Evolutionary conservation across 1,284 basidiomycete species (phyloP).

Genomic region (Takashimella koratensis): DNA sequence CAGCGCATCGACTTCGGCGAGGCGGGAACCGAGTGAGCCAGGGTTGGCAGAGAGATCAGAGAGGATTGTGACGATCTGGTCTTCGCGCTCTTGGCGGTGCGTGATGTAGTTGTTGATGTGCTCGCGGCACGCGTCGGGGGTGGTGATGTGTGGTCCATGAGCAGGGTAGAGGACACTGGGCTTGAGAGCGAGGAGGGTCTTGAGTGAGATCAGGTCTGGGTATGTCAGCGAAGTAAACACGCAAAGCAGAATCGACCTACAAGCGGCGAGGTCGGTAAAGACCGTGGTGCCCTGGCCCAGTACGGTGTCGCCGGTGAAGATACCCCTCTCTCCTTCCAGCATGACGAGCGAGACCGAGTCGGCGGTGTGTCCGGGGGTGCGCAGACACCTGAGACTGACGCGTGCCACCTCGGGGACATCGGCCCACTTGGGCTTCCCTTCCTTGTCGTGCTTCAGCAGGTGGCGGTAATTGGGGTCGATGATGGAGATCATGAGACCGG

Average conservation of each 20-base stretch:
- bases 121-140: conserved; percentile 45
- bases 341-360: conserved; percentile 77
- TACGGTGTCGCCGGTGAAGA: conserved; percentile 88
- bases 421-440: conserved; percentile 36
- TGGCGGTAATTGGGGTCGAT: conserved; percentile 35
- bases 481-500: conserved; percentile 40
- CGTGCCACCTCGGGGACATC: conserved; percentile 37
- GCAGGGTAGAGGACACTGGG: conserved; percentile 68
- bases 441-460: conserved; percentile 33
- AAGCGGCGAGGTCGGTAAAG: conserved; percentile 77
- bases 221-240: conserved; percentile 9
- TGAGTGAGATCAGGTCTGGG: conserved; percentile 39
- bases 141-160: conserved; percentile 67
- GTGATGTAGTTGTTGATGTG: conserved; percentile 69
- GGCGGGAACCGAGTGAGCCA: conserved; percentile 7
- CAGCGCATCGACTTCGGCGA: neutral
- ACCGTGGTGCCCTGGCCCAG: conserved; percentile 87
- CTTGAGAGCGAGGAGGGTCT: conserved; percentile 38
- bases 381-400: conserved; percentile 60
- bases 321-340: conserved; percentile 56
- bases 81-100: conserved; percentile 78
- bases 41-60: conserved; percentile 6
- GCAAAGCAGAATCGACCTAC: conserved; percentile 51
- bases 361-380: conserved; percentile 85
- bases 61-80: conserved; percentile 57